Evolutionary conservation across 805 yeast species (phyloP).

Genomic region (Candida berthetii): DNA sequence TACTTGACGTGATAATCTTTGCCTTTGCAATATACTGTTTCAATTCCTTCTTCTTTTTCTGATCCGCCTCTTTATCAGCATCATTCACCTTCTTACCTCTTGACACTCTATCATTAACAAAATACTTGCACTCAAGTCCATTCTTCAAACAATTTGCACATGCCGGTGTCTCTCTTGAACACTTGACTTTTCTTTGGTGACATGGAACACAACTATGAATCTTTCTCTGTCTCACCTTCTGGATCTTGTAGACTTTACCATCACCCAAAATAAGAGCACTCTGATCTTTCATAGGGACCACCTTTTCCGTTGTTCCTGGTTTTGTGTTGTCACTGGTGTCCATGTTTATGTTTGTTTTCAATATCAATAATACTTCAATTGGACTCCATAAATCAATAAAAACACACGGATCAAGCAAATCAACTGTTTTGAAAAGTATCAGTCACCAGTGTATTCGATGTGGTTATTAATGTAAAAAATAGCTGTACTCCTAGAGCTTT

Average conservation of each 20-base stretch:
- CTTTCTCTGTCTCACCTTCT: constrained; percentile 53
- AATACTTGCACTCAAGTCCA: constrained; percentile 45
- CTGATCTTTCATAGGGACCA: constrained; percentile 26
- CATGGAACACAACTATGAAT: constrained; percentile 53
- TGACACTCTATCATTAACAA: constrained; percentile 47
- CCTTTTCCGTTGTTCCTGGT: constrained; percentile 6
- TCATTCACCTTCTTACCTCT: constrained; percentile 22
- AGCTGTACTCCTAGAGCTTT: no score
- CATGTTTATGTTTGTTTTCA: not conserved
- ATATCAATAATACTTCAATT: no score
- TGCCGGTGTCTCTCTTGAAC: constrained; percentile 44
- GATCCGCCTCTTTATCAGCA: constrained; percentile 15
- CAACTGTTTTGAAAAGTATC: no score
- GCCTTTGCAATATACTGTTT: constrained; percentile 18
- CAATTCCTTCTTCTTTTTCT: constrained; percentile 15
- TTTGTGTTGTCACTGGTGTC: not conserved
- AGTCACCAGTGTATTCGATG: no score
- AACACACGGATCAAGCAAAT: no score
- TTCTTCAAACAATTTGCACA: constrained; percentile 46
- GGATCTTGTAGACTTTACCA: constrained; percentile 54
- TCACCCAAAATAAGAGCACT: constrained; percentile 34
- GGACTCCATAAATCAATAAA: no score
- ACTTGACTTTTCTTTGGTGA: constrained; percentile 51
- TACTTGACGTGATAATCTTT: constrained; percentile 6
- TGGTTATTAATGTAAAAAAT: no score